A percentile compares a stretch with the other conserved stretches of the same genome.
phyloP scores from a whole-genome alignment of 805 yeast species.

The Monosporozyma unispora region DNA sequence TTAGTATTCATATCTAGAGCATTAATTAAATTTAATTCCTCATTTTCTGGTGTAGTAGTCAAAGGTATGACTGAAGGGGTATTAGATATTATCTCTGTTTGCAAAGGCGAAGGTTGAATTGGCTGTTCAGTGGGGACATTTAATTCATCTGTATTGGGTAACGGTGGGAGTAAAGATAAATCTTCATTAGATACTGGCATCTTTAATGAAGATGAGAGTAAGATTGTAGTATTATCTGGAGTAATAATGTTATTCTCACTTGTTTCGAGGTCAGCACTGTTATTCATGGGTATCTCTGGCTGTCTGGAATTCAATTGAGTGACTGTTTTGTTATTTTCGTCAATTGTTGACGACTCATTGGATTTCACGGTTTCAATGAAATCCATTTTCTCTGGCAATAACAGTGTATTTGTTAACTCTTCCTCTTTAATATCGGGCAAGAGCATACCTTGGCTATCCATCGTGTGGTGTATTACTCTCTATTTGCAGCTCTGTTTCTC shows the following conservation, averaged over 20 bases:
- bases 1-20: neutral
- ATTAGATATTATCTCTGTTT: neutral
- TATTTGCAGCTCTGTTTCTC: neutral
- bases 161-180: neutral
- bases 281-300: neutral
- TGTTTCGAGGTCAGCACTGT: neutral
- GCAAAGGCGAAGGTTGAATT: neutral
- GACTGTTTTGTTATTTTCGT: neutral
- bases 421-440: constrained; percentile 25
- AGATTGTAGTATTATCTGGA: neutral
- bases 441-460: neutral
- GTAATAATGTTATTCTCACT: neutral
- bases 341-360: constrained; percentile 1
- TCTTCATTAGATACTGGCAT: neutral
- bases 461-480: neutral
- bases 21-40: neutral
- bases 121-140: neutral
- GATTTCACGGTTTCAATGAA: neutral
- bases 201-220: neutral
- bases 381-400: neutral
- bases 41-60: neutral
- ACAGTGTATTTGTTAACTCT: constrained; percentile 5
- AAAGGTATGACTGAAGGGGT: neutral
- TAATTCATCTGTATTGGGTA: neutral
- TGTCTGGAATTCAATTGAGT: neutral